These are phyloP conservation scores for Cercospora sp. DNA, from an alignment of 2,329 filamentous ascomycete genomes.

Conservation along the genomic window DNA sequence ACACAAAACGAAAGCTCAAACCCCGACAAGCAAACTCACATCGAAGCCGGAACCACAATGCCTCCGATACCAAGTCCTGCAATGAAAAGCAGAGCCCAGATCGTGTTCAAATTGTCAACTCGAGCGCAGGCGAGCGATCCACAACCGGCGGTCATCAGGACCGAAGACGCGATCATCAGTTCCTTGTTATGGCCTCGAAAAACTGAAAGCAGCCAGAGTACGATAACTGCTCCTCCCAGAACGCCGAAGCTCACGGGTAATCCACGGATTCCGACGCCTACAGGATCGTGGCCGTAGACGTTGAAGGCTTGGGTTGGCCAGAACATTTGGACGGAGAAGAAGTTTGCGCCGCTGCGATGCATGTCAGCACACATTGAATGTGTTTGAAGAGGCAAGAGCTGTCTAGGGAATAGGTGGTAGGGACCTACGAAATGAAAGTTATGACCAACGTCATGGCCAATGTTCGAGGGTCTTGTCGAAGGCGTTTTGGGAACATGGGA, in stretches of 20 bases:
- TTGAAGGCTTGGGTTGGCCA: constrained; percentile 42
- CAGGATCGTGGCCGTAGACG: constrained; percentile 55
- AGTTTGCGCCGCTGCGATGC: constrained; percentile 36
- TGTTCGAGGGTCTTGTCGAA: constrained; percentile 35
- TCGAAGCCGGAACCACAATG: constrained; percentile 66
- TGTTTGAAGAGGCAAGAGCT: no score
- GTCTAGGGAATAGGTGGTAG: no score
- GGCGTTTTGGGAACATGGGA: constrained; percentile 35
- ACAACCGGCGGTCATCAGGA: constrained; percentile 64
- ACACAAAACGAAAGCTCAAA: background rate
- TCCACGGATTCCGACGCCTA: constrained; percentile 64
- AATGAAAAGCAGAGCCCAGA: constrained; percentile 45
- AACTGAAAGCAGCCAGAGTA: constrained; percentile 59
- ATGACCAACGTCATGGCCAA: constrained; percentile 42
- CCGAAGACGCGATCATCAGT: constrained; percentile 60
- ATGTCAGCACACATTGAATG: background rate
- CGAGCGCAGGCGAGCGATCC: constrained; percentile 37
- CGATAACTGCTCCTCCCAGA: constrained; percentile 60
- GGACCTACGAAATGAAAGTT: constrained; percentile 37
- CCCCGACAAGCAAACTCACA: constrained; percentile 34
- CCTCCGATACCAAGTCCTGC: constrained; percentile 66
- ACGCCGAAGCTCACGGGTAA: constrained; percentile 65
- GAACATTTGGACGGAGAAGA: constrained; percentile 42
- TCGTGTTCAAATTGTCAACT: constrained; percentile 34
- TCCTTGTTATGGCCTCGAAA: constrained; percentile 61